Conservation (phyloP, 2,329 filamentous ascomycete species). For the Aspergillus clavatus region DNA sequence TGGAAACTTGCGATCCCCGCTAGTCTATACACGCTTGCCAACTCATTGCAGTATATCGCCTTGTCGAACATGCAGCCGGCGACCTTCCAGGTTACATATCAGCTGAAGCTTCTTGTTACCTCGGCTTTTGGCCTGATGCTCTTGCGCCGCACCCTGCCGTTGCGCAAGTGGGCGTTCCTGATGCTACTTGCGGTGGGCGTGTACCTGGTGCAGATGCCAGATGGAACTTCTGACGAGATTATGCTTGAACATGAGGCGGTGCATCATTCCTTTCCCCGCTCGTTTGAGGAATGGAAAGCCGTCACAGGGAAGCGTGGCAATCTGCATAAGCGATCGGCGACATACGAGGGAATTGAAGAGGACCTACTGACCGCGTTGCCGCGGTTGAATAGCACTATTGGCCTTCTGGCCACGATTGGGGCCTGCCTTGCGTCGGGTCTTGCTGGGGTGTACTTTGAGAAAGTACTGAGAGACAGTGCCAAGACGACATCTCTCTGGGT, state of each 20-base stretch:
- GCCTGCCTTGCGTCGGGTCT: slow-evolving; percentile 78
- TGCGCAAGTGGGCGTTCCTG: slow-evolving; percentile 74
- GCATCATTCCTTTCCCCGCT: slow-evolving; percentile 66
- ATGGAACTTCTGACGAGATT: slow-evolving; percentile 50
- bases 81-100: slow-evolving; percentile 88
- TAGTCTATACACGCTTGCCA: slow-evolving; percentile 82
- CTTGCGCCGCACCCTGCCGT: slow-evolving; percentile 64
- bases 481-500: slow-evolving; percentile 79
- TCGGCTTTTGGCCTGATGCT: slow-evolving; percentile 80
- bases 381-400: slow-evolving; percentile 71
- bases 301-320: slow-evolving; percentile 46
- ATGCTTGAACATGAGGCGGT: slow-evolving; percentile 57
- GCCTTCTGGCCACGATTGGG: slow-evolving; percentile 70
- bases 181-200: slow-evolving; percentile 76
- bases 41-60: slow-evolving; percentile 88
- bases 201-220: slow-evolving; percentile 75
- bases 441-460: slow-evolving; percentile 68
- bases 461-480: slow-evolving; percentile 81
- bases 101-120: slow-evolving; percentile 89
- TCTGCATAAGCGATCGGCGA: slow-evolving; percentile 69
- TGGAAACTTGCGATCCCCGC: slow-evolving; percentile 94
- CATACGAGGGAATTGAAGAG: slow-evolving; percentile 80
- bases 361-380: slow-evolving; percentile 51
- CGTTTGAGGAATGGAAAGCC: slow-evolving; percentile 67
- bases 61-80: slow-evolving; percentile 87